Conservation (phyloP, 306 rosid genomes). For the Inga oerstediana region DNA sequence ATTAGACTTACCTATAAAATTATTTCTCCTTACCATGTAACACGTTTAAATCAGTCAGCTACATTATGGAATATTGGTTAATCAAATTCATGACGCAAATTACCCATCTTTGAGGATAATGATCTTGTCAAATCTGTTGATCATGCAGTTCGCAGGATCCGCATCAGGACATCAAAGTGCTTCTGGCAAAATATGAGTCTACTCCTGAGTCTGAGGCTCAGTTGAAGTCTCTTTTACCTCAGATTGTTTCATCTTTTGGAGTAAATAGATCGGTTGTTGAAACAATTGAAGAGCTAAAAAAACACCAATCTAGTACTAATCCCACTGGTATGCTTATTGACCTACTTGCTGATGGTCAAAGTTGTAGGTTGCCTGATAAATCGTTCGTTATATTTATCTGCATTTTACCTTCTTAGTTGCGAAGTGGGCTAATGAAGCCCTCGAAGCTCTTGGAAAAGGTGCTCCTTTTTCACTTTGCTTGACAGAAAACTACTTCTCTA, state of each 20-base stretch:
- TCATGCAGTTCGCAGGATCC: constrained; percentile 82
- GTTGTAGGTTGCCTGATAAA: constrained; percentile 1
- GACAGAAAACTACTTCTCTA: constrained; percentile 79
- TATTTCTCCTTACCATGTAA: neutral
- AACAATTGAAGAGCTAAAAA: constrained; percentile 72
- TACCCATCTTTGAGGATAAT: constrained; percentile 14
- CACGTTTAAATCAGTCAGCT: constrained; percentile 11
- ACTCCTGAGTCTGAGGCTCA: constrained; percentile 43
- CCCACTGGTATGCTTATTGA: constrained; percentile 62
- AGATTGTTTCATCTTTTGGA: constrained; percentile 70
- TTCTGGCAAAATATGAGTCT: constrained; percentile 50
- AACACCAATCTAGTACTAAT: constrained; percentile 62
- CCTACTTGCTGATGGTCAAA: constrained; percentile 15
- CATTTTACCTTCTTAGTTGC: constrained; percentile 56
- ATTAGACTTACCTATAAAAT: neutral
- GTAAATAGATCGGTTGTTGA: constrained; percentile 63
- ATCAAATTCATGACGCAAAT: neutral
- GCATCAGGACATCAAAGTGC: constrained; percentile 68
- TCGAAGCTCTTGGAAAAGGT: constrained; percentile 84
- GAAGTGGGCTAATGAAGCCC: constrained; percentile 96
- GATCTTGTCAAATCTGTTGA: constrained; percentile 30
- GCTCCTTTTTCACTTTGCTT: constrained; percentile 92
- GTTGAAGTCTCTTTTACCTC: constrained; percentile 72
- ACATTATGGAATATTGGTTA: constrained; percentile 21
- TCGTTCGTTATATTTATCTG: constrained; percentile 19